Evolutionary conservation across 176 grass and related monocot species (phyloP), one percentile per base, ranked within the genome.

Genomic region (Phragmites australis): DNA sequence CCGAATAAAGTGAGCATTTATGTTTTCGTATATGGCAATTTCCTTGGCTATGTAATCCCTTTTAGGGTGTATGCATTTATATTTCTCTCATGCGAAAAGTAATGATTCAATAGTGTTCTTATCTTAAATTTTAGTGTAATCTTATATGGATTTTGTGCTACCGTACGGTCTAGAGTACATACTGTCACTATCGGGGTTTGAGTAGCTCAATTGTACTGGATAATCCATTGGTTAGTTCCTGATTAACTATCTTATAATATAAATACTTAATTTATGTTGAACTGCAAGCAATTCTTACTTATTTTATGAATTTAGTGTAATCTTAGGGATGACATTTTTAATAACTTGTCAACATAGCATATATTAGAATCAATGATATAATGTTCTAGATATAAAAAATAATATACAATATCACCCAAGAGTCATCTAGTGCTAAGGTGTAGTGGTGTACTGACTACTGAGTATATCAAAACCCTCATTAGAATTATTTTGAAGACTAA

Each of bases 181-280:
- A 19, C 12, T 43, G 30, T 14, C 31, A 21, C 9, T 30, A 13
- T 30, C 8, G 17, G 43, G 22, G 37, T 71, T 62, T 22, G 30
- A 48, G 50, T 77, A 16, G 41, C 0, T 25, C 41, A 60, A 14
- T 60, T 70, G 22, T 22, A 19, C n/a, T 72, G 67, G 56, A 34
- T 79, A 72, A 73, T 52, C 6, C 26, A 62, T 5, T 7, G 3
- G 8, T 22, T 85, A 13, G 21, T 32, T 58, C 48, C 12, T 16
- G 68, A 39, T 19, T 72, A 62, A 79, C 51, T 45, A 75, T 25
- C n/a, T 82, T 27, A 16, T 27, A 46, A 39, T 62, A 21, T 48
- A 53, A 74, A 56, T 75, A 51, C 26, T 55, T 32, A 27, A 34
- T 43, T 17, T 51, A 0, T 32, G 6, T 1, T 64, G 26, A 63